These are phyloP conservation scores for Cordyceps militaris DNA, from an alignment of 2,329 filamentous ascomycete genomes.

Conservation along the genomic window DNA sequence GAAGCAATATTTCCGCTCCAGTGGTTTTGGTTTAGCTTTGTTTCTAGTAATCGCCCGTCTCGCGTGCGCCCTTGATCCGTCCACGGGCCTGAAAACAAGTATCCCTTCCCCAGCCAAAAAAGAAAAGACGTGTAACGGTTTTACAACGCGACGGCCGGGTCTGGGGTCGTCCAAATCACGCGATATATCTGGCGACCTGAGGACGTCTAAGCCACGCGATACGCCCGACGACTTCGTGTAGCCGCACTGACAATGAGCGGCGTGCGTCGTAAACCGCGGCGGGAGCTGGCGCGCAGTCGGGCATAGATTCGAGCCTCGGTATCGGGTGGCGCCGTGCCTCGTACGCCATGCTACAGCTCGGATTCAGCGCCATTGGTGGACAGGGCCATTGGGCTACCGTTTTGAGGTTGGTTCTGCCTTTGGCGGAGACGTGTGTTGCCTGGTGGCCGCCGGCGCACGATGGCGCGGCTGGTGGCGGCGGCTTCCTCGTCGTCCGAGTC, in stretches of 20 bases:
- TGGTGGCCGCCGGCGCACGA: slow-evolving; percentile 37
- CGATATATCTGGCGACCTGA: too few relatives aligned
- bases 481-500: slow-evolving; percentile 55
- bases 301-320: background rate
- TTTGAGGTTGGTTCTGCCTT: slow-evolving; percentile 43
- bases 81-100: too few relatives aligned
- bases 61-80: background rate
- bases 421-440: slow-evolving; percentile 36
- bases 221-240: too few relatives aligned
- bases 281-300: too few relatives aligned
- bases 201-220: too few relatives aligned
- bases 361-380: slow-evolving; percentile 52
- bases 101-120: too few relatives aligned
- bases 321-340: slow-evolving; percentile 8
- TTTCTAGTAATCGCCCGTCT: background rate
- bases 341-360: slow-evolving; percentile 36
- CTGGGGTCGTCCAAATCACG: background rate
- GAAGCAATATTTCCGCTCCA: slow-evolving; percentile 6
- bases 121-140: background rate
- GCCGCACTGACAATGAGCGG: too few relatives aligned
- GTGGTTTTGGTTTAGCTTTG: slow-evolving; percentile 1
- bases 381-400: slow-evolving; percentile 50
- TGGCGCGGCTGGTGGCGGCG: slow-evolving; percentile 35
- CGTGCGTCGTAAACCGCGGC: too few relatives aligned
- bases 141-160: background rate